These are phyloP conservation scores for Verbascum thapsus DNA, from an alignment of 257 asterid species.

Conservation along the genomic window DNA sequence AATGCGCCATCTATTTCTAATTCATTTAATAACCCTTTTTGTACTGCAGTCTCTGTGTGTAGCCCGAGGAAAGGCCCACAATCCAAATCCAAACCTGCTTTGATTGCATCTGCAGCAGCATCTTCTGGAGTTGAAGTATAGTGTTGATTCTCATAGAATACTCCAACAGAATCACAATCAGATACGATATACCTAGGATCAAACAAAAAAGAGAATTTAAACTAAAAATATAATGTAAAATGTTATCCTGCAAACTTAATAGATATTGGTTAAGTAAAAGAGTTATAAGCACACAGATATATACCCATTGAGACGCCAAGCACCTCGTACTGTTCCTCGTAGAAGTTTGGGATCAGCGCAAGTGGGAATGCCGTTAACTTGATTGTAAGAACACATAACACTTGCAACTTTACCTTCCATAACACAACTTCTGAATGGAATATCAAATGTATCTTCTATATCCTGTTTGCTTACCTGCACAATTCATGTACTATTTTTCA, in stretches of 20 bases:
- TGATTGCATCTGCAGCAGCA: conserved; percentile 80
- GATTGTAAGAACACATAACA: conserved; percentile 93
- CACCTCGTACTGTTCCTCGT: conserved; percentile 61
- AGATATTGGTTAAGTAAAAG: too few relatives aligned
- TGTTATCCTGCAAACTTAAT: too few relatives aligned
- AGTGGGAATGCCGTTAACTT: conserved; percentile 81
- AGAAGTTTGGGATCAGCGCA: conserved; percentile 84
- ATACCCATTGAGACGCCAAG: conserved; percentile 79
- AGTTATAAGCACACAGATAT: too few relatives aligned
- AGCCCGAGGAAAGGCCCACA: conserved; percentile 67
- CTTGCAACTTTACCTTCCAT: conserved; percentile 84
- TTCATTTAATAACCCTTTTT: conserved; percentile 58
- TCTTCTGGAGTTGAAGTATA: conserved; percentile 78
- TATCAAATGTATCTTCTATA: conserved; percentile 67
- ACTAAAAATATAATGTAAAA: too few relatives aligned
- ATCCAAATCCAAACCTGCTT: conserved; percentile 87
- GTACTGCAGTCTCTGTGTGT: conserved; percentile 68
- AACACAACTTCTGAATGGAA: conserved; percentile 81
- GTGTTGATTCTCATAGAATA: conserved; percentile 72
- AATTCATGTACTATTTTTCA: too few relatives aligned
- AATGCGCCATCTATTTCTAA: conserved; percentile 53
- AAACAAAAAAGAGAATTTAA: too few relatives aligned
- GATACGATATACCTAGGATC: conserved; percentile 67
- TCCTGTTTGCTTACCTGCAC: conserved; percentile 77
- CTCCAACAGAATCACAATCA: conserved; percentile 82